Evolutionary conservation across 768 basidiomycete genomes (phyloP), one percentile per base, ranked within the genome.

Genomic region (Lepiota subincarnata): DNA sequence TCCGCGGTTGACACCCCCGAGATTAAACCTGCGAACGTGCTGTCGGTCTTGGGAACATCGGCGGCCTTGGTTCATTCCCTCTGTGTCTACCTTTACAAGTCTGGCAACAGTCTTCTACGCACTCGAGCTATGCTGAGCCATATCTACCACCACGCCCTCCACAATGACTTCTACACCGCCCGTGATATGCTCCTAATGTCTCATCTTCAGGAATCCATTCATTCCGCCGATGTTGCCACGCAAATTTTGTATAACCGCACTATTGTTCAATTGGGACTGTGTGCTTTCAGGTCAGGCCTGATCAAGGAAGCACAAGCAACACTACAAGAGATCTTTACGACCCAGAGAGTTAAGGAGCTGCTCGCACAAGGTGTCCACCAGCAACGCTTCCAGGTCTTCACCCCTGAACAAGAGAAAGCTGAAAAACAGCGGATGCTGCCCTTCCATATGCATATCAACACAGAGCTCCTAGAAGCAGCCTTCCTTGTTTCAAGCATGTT

Each of bases 361-460:
- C 81, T 99, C 4, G 97, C 96, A 0, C 97, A 99, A 67, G 94
- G 95, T 26, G 88, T 96, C 2, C 96, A 98, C 67, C 88, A 91
- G 63, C 90, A 92, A 62, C 83, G 94, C 31, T 96, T 86, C 77
- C 88, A 91, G 60, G 80, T 83, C 7, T 73, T 95, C 54, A 83
- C 88, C 11, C 92, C 92, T 1, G 97, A 99, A 69, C 97, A 99
- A 71, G 97, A 99, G 68, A 90, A 94, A 65, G 86, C 94, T 2
- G 97, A 99, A 69, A 91, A 94, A 60, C 87, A 93, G 59, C 83
- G 97, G 31, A 92, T 98, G 62, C 79, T 99, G 19, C 97, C 97
- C 24, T 99, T 98, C 86, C 97, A 99, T 70, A 90, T 98, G 89
- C 97, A 99, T 70, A 94, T 98, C 72, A 99, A 98, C 74, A 92